Percentiles rank a stretch among this genome's conserved stretches.
phyloP scores from a whole-genome alignment of 1,284 basidiomycete genomes.

The Hortiboletus rubellus region DNA sequence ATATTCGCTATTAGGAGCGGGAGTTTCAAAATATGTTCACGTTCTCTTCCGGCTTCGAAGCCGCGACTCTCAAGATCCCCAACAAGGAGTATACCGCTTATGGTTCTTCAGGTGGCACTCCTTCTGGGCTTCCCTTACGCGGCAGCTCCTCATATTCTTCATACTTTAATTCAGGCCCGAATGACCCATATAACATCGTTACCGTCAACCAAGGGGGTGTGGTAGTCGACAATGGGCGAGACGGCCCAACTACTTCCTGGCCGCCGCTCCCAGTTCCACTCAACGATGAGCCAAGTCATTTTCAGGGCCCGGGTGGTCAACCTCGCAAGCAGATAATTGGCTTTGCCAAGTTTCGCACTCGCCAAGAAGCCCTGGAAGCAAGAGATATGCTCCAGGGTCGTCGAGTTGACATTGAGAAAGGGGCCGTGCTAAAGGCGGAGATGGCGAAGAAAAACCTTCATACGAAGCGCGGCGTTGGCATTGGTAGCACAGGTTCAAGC shows the following conservation, averaged over 20 bases:
- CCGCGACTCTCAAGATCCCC: conserved; percentile 96
- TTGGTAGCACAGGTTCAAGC: conserved; percentile 26
- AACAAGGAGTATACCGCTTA: conserved; percentile 82
- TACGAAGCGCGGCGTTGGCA: conserved; percentile 85
- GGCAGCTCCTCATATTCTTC: conserved; percentile 35
- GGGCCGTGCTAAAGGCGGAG: conserved; percentile 93
- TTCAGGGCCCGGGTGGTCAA: conserved; percentile 38
- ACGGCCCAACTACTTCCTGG: conserved; percentile 70
- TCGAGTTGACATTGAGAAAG: conserved; percentile 92
- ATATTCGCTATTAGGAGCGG: conserved; percentile 67
- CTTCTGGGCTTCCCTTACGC: conserved; percentile 34
- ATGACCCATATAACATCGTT: conserved; percentile 77
- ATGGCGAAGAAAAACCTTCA: conserved; percentile 99
- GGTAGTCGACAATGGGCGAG: conserved; percentile 67
- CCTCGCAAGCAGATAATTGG: conserved; percentile 95
- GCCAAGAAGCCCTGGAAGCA: conserved; percentile 86
- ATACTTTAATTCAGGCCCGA: conserved; percentile 50
- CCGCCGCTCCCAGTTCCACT: conserved; percentile 43
- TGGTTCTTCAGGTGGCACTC: conserved; percentile 44
- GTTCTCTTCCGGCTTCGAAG: conserved; percentile 94
- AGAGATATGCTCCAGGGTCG: conserved; percentile 89
- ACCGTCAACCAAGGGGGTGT: conserved; percentile 77
- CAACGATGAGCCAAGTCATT: conserved; percentile 41
- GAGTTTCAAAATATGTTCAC: conserved; percentile 99
- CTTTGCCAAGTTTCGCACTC: conserved; percentile 92